Percentiles rank a stretch among this genome's conserved stretches.
These are phyloP conservation scores for Anacardium occidentale DNA, from an alignment of 345 rosid genomes.

Conservation along the genomic window DNA sequence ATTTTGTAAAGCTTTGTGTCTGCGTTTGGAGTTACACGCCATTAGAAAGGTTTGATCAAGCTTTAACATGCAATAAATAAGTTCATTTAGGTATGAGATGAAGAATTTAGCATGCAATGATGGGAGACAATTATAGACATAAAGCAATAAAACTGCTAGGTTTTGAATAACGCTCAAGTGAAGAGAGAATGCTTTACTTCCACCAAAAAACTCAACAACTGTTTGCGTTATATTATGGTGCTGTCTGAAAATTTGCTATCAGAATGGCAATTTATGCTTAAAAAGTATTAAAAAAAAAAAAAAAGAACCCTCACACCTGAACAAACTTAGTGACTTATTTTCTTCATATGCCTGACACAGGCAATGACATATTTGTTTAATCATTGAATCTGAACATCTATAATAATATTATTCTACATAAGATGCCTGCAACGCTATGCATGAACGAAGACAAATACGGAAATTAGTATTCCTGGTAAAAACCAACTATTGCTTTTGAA, in stretches of 20 bases:
- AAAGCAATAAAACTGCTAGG: neutral
- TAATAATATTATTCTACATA: constrained; percentile 1
- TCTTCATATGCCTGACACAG: neutral
- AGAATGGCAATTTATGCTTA: no score
- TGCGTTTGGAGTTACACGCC: neutral
- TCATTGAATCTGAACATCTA: neutral
- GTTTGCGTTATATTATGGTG: neutral
- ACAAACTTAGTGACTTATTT: neutral
- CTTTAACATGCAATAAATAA: neutral
- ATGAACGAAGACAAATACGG: constrained; percentile 4
- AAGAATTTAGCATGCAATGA: neutral
- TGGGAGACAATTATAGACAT: neutral
- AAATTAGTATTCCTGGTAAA: constrained; percentile 18
- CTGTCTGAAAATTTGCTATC: neutral
- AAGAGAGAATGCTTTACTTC: neutral
- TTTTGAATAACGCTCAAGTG: neutral
- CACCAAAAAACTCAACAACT: neutral
- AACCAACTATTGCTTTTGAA: constrained; percentile 22
- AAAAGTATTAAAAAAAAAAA: neutral
- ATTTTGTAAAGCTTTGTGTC: neutral
- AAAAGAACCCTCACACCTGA: no score
- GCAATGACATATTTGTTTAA: neutral
- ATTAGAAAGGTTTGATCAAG: neutral
- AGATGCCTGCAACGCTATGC: neutral
- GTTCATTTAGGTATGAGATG: neutral